A percentile compares a stretch with the other conserved stretches of the same genome.
Conservation (phyloP, 2,329 filamentous ascomycete genomes). For the Epichloe sp. region DNA sequence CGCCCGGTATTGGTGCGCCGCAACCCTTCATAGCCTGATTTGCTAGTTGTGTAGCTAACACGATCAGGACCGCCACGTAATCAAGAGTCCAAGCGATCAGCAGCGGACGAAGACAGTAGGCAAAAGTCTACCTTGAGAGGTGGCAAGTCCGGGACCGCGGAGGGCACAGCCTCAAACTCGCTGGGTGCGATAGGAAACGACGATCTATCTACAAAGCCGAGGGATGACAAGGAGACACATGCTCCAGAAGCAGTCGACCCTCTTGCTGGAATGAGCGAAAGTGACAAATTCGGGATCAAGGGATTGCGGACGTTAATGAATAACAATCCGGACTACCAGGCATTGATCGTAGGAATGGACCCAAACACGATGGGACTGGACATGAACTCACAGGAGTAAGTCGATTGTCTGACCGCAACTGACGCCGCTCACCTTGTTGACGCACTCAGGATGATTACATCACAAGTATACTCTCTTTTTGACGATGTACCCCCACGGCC, state of each 20-base stretch:
- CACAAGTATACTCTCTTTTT: constrained; percentile 45
- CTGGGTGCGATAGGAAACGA: constrained; percentile 37
- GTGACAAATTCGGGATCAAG: constrained; percentile 53
- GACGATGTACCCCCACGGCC: constrained; percentile 49
- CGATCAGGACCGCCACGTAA: constrained; percentile 22
- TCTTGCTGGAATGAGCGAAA: constrained; percentile 45
- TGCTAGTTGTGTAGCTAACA: constrained; percentile 10
- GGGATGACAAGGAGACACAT: constrained; percentile 29
- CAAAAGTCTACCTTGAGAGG: constrained; percentile 33
- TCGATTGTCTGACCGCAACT: constrained; percentile 2
- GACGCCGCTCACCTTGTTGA: constrained; percentile 8
- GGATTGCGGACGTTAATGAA: constrained; percentile 51
- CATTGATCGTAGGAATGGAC: constrained; percentile 47
- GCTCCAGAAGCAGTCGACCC: constrained; percentile 39
- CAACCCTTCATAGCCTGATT: not conserved
- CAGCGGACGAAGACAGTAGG: constrained; percentile 21
- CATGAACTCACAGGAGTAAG: constrained; percentile 44
- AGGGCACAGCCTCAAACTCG: constrained; percentile 25
- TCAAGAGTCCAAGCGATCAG: constrained; percentile 26
- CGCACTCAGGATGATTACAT: constrained; percentile 36
- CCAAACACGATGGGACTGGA: constrained; percentile 44
- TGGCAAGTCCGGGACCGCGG: constrained; percentile 18
- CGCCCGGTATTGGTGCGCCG: constrained; percentile 27
- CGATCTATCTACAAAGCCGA: constrained; percentile 23
- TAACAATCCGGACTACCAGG: constrained; percentile 49